These are phyloP conservation scores for Eucalyptus erythrocorys DNA, from an alignment of 345 rosid genomes.

Conservation along the genomic window DNA sequence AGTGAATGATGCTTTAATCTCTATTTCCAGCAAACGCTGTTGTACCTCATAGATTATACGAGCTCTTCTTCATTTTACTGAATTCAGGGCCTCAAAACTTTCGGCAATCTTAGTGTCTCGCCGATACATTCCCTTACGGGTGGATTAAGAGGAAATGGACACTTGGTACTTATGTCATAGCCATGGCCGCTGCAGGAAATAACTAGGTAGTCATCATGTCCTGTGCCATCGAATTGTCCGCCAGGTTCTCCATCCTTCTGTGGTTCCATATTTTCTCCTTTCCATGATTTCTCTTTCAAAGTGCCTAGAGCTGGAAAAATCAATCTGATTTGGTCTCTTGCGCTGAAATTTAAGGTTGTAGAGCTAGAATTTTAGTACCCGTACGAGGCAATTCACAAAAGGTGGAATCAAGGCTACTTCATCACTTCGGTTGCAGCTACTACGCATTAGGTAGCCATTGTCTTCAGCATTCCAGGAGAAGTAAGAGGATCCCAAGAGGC, in stretches of 20 bases:
- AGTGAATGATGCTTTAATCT: background rate
- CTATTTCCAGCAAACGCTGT: background rate
- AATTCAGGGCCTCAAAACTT: constrained; percentile 56
- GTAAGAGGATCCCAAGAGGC: background rate
- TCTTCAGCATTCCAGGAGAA: background rate
- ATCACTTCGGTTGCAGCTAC: background rate
- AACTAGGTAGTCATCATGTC: constrained; percentile 7
- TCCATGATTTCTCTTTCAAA: background rate
- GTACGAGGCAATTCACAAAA: background rate
- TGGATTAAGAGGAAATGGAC: constrained; percentile 56
- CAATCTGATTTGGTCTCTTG: background rate
- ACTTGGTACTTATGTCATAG: constrained; percentile 69
- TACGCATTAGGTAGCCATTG: background rate
- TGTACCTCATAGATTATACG: background rate
- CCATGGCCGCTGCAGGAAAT: constrained; percentile 9
- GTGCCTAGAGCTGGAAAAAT: background rate
- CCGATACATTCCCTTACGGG: constrained; percentile 80
- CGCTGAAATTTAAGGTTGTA: background rate
- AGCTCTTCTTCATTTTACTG: background rate
- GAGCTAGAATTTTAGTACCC: background rate
- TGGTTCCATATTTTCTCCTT: background rate
- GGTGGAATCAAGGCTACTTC: background rate
- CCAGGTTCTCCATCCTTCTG: background rate
- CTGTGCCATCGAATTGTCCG: background rate
- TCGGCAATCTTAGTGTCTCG: constrained; percentile 65